These are phyloP conservation scores for Phylloboletellus chloephorus DNA, from an alignment of 1,284 basidiomycete genomes.

Conservation along the genomic window DNA sequence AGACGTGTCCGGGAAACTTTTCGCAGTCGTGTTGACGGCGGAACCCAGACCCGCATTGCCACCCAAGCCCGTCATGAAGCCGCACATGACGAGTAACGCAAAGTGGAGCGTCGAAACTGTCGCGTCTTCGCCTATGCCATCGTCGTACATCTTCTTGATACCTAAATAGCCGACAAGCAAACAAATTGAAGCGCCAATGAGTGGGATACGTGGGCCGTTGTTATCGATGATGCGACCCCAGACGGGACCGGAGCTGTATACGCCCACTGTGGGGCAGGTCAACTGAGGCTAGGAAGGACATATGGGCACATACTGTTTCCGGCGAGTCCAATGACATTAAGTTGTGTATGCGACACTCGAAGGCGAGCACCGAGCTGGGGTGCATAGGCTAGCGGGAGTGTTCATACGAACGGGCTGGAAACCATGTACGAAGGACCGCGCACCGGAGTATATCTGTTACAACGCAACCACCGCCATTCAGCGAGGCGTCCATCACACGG, in stretches of 20 bases:
- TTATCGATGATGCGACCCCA: conserved; percentile 67
- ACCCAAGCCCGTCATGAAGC: conserved; percentile 57
- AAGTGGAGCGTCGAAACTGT: conserved; percentile 32
- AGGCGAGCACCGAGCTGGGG: conserved; percentile 72
- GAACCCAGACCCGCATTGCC: conserved; percentile 54
- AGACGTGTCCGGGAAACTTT: conserved; percentile 51
- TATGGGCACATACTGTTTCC: conserved; percentile 48
- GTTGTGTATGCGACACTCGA: conserved; percentile 66
- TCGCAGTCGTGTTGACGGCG: conserved; percentile 61
- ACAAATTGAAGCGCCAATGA: conserved; percentile 44
- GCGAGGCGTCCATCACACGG: background rate
- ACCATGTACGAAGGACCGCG: conserved; percentile 1
- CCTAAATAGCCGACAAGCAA: conserved; percentile 63
- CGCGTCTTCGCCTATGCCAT: conserved; percentile 33
- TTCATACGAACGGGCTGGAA: conserved; percentile 1
- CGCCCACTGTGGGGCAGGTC: conserved; percentile 45
- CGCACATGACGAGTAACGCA: conserved; percentile 41
- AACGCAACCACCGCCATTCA: conserved; percentile 4
- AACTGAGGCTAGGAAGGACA: conserved; percentile 7
- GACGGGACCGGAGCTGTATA: conserved; percentile 55
- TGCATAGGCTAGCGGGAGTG: conserved; percentile 55
- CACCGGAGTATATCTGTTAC: conserved; percentile 30
- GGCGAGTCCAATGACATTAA: conserved; percentile 68
- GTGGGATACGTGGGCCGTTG: conserved; percentile 52
- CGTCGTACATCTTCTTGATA: conserved; percentile 58